phyloP scores from a whole-genome alignment of 257 asterid genomes.

The Striga asiatica region DNA sequence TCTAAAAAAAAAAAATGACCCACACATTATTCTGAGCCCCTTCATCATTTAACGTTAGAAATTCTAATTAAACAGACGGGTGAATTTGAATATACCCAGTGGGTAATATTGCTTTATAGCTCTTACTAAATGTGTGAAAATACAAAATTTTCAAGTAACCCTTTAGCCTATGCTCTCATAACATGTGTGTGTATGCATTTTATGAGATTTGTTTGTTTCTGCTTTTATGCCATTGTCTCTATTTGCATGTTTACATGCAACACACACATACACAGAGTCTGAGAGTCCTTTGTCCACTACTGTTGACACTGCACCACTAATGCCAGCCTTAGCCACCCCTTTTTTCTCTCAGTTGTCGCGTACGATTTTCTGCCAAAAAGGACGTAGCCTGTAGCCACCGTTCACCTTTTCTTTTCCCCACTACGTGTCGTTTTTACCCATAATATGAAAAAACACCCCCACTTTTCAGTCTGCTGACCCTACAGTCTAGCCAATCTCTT shows the following conservation, averaged over 20 bases:
- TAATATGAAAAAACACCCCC: background rate
- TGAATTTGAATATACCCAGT: constrained; percentile 11
- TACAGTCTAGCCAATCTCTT: too few species aligned
- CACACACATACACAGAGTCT: constrained; percentile 12
- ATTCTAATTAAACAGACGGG: constrained; percentile 9
- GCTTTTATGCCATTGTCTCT: constrained; percentile 8
- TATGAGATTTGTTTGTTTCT: constrained; percentile 6
- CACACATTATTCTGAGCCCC: constrained; percentile 1
- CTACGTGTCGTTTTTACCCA: constrained; percentile 20
- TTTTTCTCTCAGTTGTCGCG: constrained; percentile 30
- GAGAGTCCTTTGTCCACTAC: constrained; percentile 23
- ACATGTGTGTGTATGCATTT: constrained; percentile 3
- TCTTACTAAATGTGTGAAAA: background rate
- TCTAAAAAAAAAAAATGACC: background rate
- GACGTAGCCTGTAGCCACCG: constrained; percentile 24
- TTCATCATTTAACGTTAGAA: background rate
- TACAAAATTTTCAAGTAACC: background rate
- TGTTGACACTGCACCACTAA: constrained; percentile 23
- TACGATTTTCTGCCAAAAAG: too few species aligned
- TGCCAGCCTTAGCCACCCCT: constrained; percentile 22
- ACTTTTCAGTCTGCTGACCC: background rate
- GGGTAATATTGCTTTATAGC: constrained; percentile 7
- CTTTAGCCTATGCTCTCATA: too few species aligned
- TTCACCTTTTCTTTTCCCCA: constrained; percentile 15
- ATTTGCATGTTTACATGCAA: constrained; percentile 24